Evolutionary conservation across 352 stramenopile species (phyloP), one percentile per base, ranked within the genome.

Genomic region (Phytophthora lateralis): DNA sequence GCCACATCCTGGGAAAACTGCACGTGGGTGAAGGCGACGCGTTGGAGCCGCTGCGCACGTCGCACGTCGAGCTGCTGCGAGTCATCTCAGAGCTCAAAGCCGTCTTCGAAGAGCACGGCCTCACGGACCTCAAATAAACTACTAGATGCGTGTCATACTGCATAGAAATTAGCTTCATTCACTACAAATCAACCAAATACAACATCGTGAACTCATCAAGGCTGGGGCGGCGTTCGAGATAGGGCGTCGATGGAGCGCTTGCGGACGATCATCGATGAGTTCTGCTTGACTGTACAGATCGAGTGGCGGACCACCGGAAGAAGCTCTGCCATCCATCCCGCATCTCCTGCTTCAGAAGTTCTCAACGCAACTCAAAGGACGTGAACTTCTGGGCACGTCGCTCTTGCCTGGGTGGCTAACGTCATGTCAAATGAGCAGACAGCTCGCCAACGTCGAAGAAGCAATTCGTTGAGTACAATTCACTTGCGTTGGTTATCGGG

Each of bases 121-220:
- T 94, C 30, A 63, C 79, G 20, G 85, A 92, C 55, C 70, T 94
- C 62, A 94, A 94, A 73, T 94, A 82, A 65, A 71, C 43, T 70
- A 42, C 47, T 61, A 66, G 43, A 66, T 64, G 59, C 64, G 63
- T 64, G 41, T 71, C 38, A 54, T 47, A 35, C 30, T 54, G 48
- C 48, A 55, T 55, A 42, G 24, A 34, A 73, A 69, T 60, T 60
- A 55, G 18, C 55, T 69, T 24, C 39, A 47, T 60, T 27, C 39
- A 44, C 35, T 42, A 42, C 35, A 24, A 21, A 37, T 15, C 26
- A 29, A 29, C 26, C 32, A 39, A n/a, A 39, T 39, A 39, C 34
- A 39, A 37, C 32, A 2, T 1, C 26, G 26, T 32, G 27, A 11
- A 11, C 27, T 32, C 27, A 32, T 24, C 21, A 3, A 24, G 21